Conservation (phyloP, 2,329 filamentous ascomycete genomes). For the Didymella pinodella region DNA sequence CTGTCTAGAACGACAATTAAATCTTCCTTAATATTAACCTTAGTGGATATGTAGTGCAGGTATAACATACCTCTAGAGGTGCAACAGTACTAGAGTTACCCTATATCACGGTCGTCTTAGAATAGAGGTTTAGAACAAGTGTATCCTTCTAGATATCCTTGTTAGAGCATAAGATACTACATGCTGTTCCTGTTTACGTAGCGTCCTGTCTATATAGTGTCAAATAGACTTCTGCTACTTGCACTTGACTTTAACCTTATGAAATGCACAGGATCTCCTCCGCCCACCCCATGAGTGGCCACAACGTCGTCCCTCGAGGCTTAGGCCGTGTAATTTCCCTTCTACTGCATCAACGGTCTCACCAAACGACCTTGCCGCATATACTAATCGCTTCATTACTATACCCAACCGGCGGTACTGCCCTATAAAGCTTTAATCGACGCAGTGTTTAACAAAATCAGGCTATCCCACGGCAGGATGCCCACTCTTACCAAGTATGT, state of each 20-base stretch:
- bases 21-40: neutral
- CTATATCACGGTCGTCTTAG: neutral
- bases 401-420: neutral
- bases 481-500: slow-evolving; percentile 1
- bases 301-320: neutral
- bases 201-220: slow-evolving; percentile 2
- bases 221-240: no score
- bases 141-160: neutral
- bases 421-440: neutral
- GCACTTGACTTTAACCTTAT: no score
- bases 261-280: no score
- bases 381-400: neutral
- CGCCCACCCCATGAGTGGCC: neutral
- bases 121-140: neutral
- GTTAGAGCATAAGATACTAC: neutral
- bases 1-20: neutral
- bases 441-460: neutral
- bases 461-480: neutral
- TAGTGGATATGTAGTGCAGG: no score
- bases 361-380: neutral
- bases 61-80: neutral
- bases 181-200: neutral
- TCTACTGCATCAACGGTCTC: neutral
- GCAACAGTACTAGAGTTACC: neutral
- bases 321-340: slow-evolving; percentile 1